A percentile compares a stretch with the other conserved stretches of the same genome.
phyloP scores from a whole-genome alignment of 768 basidiomycete species.

The Termitomyces sp. region DNA sequence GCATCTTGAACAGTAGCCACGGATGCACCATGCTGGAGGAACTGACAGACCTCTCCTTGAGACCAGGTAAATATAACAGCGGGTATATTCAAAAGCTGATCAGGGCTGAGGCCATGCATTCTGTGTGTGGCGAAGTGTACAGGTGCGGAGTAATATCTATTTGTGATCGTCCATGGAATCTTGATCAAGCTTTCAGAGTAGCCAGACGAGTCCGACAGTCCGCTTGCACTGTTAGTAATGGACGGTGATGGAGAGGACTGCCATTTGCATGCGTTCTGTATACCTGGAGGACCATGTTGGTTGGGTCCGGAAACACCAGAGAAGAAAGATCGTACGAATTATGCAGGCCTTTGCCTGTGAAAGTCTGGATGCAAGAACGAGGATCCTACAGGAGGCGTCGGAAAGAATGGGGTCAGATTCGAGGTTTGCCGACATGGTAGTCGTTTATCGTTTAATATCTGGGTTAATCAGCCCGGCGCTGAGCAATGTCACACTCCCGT shows the following conservation, averaged over 20 bases:
- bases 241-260: background rate
- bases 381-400: conserved; percentile 25
- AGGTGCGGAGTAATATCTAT: conserved; percentile 77
- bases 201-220: conserved; percentile 5
- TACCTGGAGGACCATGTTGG: conserved; percentile 1
- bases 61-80: conserved; percentile 73
- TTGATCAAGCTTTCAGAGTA: conserved; percentile 18
- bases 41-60: conserved; percentile 51
- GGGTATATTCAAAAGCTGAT: conserved; percentile 44
- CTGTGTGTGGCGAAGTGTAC: conserved; percentile 61
- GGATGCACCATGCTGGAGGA: conserved; percentile 6
- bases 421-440: background rate
- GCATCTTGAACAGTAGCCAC: conserved; percentile 8
- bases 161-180: conserved; percentile 71
- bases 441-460: background rate
- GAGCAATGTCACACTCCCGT: too few relatives aligned
- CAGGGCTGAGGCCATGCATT: conserved; percentile 35
- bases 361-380: conserved; percentile 23
- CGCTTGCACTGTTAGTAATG: background rate
- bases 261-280: conserved; percentile 1
- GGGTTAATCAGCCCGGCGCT: too few relatives aligned
- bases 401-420: conserved; percentile 3
- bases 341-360: conserved; percentile 19
- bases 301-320: background rate
- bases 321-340: conserved; percentile 10